These are phyloP conservation scores for Flaveria brownii DNA, from an alignment of 129 eudicot genomes.

Conservation along the genomic window DNA sequence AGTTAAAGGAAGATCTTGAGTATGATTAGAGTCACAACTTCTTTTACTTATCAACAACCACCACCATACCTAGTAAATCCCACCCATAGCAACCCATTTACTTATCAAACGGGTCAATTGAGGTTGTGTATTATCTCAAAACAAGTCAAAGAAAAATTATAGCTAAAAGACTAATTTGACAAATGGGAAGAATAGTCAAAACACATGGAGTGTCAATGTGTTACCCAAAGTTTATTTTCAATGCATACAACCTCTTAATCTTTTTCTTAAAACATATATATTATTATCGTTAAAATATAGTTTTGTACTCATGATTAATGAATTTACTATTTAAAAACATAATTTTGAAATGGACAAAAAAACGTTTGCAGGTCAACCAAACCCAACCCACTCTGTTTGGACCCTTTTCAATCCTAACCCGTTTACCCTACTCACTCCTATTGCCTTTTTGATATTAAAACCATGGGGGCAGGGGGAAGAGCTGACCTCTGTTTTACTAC, in stretches of 20 bases:
- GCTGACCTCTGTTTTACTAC: conserved; percentile 67
- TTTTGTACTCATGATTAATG: neutral
- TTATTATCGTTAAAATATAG: neutral
- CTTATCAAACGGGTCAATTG: neutral
- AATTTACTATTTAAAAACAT: neutral
- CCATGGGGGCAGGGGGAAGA: neutral
- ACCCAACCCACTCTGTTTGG: neutral
- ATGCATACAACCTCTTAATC: neutral
- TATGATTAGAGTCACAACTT: neutral
- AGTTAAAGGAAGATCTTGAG: neutral
- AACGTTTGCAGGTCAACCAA: neutral
- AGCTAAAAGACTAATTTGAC: neutral
- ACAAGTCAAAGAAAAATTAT: neutral
- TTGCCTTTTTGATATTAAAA: neutral
- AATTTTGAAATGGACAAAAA: neutral
- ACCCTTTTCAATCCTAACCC: neutral
- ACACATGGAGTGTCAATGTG: too few relatives aligned
- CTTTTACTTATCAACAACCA: neutral
- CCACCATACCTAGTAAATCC: too few relatives aligned
- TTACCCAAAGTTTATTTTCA: neutral
- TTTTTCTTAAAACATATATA: neutral
- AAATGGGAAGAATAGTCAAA: neutral
- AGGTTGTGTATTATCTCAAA: conserved; percentile 1
- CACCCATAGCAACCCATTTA: neutral
- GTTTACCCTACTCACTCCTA: neutral